Base-by-base conservation (phyloP, 306 rosid genomes). In the Lathyrus sativus region DNA sequence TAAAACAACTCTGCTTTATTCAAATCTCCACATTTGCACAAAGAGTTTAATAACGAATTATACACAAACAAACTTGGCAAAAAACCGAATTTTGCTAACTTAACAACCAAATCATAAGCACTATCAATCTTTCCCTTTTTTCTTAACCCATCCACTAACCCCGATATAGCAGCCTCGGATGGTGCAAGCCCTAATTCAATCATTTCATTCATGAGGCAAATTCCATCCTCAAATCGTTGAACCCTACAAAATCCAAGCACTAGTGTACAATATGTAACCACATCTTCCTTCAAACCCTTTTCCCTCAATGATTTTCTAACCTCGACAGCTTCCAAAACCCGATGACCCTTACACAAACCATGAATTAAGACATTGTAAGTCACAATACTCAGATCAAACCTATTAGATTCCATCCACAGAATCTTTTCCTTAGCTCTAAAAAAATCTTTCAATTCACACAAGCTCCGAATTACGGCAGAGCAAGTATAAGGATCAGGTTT, bases 401-500 rank as follows among this genome's bases (percentile, higher is more conserved):
- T 57, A 74, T 82, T 82, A 7, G 81, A 60, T 79, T 83, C 96
- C 14, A 89, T 89, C 41, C 73, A 70, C 64, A 19, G 6, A 71
- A 93, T 81, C 77, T 83, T 81, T 66, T 92, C 90, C 80, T 65
- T 82, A 18, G 96, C 98, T 67, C 71, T 79, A 37, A 3, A 11
- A 74, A 88, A 86, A 81, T 88, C 85, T 71, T 77, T 85, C 85
- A 88, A 77, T 50, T 90, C 96, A 75, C 96, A 88, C 78, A 92
- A 22, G 44, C 88, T 82, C 65, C 82, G 70, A 50, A 92, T 69
- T 9, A 83, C 86, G 1, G 82, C 88, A 0, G 98, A 86, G 62
- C 88, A 92, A 59, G 86, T 61, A 82, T 82, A 92, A 33, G 68
- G 60, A 78, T 90, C 90, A 1, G 90, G 96, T 61, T 41, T 80